Evolutionary conservation across 179 eudicot species (phyloP), one percentile per base, ranked within the genome.

Genomic region (Sideroxylon spinosum): DNA sequence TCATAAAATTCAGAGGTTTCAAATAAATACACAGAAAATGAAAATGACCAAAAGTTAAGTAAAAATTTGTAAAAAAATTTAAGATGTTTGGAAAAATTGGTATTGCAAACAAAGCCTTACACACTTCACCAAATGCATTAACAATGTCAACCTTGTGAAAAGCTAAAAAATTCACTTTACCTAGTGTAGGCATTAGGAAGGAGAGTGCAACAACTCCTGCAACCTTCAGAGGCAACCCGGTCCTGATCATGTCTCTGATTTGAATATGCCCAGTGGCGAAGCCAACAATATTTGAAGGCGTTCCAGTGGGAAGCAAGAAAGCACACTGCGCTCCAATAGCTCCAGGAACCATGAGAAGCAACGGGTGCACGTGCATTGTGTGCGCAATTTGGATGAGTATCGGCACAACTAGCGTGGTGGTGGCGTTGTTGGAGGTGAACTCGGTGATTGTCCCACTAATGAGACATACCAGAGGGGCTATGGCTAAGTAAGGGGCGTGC

Each of bases 241-340:
- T 77, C 66, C 85, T 85, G 76, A 94, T 73, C 98, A 93, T 93
- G 67, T 93, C 98, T 66, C 62, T 82, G 69, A 94, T 86, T 20
- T 90, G 86, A 74, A 95, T 85, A 63, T 95, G 97, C 1, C 97
- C 97, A 0, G 98, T 95, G 0, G 95, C 66, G 76, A 95, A 95
- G 14, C 98, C 98, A 0, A 95, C 94, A 12, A 93, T 62, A 60
- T 93, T 93, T 0, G 98, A 95, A 17, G 98, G 98, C 8, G 98
- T 95, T 0, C 87, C 90, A 0, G 97, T 92, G 8, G 98, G 98
- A 8, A 94, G 90, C 83, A 89, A 72, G 84, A 78, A 92, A 2
- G 98, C 84, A 26, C 92, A 88, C 66, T 94, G 98, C 0, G 98
- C 87, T 0, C 98, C 98, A 11, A 94, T 82, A 16, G 97, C 91